Conservation (phyloP, 495 filamentous ascomycete genomes). For the Tuber aestivum region DNA sequence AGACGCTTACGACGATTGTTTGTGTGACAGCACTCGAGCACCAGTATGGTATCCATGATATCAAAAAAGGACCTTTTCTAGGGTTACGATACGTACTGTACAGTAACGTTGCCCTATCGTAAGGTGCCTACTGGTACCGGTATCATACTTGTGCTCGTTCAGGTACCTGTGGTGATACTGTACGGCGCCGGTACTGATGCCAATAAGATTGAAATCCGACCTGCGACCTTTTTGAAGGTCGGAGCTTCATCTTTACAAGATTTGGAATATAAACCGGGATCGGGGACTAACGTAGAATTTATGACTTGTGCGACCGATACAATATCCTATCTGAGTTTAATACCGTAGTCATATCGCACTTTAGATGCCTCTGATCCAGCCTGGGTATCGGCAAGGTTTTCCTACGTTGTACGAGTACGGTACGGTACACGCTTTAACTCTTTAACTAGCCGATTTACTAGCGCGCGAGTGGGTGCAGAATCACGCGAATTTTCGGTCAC, state of each 20-base stretch:
- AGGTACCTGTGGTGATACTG: neutral
- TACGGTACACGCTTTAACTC: too few relatives aligned
- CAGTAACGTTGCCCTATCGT: neutral
- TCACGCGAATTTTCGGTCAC: neutral
- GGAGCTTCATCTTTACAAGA: neutral
- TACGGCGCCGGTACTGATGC: neutral
- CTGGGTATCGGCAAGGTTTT: neutral
- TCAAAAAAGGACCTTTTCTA: neutral
- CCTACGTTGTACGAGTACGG: neutral
- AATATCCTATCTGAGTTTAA: neutral
- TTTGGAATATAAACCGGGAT: neutral
- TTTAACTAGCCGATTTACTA: neutral
- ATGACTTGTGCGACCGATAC: neutral
- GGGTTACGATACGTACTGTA: neutral
- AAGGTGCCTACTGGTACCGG: neutral
- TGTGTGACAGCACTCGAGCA: neutral
- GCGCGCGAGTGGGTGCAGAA: neutral
- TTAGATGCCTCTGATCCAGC: neutral
- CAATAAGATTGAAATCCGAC: neutral
- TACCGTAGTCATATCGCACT: neutral
- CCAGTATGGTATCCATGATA: neutral
- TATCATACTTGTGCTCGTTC: neutral
- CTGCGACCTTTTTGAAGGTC: neutral
- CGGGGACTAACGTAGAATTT: neutral
- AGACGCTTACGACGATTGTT: neutral